Evolutionary conservation across 2,329 filamentous ascomycete species (phyloP), one percentile per base, ranked within the genome.

Genomic region (Venturia effusa): DNA sequence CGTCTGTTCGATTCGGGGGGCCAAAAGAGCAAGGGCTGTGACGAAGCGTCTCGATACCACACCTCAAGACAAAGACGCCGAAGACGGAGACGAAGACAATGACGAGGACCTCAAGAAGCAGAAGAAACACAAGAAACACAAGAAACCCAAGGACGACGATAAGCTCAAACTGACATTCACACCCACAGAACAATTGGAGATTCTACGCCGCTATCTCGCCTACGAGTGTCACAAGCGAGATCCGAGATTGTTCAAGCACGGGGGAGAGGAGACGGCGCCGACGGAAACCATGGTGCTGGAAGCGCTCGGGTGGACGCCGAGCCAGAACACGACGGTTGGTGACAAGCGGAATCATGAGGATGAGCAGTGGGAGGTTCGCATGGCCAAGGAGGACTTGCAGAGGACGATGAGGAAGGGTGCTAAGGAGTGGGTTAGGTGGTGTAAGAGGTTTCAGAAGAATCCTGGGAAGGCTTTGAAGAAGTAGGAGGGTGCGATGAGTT

Each of bases 1-100:
- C 48, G 73, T 74, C 66, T 70, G 71, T 67, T 79, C 76, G 73
- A 80, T 79, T 77, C 72, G 74, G 6, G 77, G 77, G 19, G 76
- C 76, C 11, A 75, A 76, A 65, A 75, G 73, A 1, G 75, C 74
- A 43, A 70, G 74, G 17, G 72, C 68, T 15, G 73, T 78, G 22
- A 75, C 75, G 4, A 76, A 75, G 65, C 71, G 76, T 6, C 67
- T 79, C 1, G 68, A 64, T 15, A 65, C 68, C 67, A 67, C 34
- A 68, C n/a, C 17, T 57, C 59, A 32, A 3, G 61, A 51, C 22
- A 11, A 27, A 13, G n/a, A 51, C 45, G 11, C 45, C 11, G 45
- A 51, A 22, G 45, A 51, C 45, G 45, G 27, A 8, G 45, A 51
- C 10, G 22, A 48, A 6, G 43, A 48, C 10, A n/a, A n/a, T 7